Evolutionary conservation across 2,329 filamentous ascomycete species (phyloP).

Genomic region (Helminthosporium solani): DNA sequence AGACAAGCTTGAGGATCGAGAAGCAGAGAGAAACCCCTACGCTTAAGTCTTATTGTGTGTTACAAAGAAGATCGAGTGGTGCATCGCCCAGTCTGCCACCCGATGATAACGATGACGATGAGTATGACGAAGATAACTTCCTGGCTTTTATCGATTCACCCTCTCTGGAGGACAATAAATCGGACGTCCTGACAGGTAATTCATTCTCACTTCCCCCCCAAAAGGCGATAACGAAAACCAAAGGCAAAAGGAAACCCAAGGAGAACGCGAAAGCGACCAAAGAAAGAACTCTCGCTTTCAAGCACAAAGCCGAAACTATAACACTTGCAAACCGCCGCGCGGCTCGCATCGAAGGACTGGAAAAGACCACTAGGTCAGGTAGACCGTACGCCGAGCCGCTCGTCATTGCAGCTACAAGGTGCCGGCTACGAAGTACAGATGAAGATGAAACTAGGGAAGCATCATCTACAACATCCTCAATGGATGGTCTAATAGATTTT

Average conservation of each 20-base stretch:
- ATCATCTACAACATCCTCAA: neutral
- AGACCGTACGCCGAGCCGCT: conserved; percentile 8
- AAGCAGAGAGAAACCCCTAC: neutral
- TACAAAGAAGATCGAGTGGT: neutral
- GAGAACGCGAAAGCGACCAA: neutral
- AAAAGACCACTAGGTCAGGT: conserved; percentile 4
- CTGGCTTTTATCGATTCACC: neutral
- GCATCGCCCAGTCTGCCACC: neutral
- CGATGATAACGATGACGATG: neutral
- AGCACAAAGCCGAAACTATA: neutral
- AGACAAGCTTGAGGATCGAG: neutral
- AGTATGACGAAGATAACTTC: neutral
- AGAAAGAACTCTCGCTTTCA: conserved; percentile 4
- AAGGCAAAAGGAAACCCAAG: neutral
- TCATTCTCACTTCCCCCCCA: conserved; percentile 2
- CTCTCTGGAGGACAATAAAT: neutral
- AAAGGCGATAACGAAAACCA: neutral
- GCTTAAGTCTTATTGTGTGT: neutral
- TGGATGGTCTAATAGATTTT: neutral
- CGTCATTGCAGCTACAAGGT: conserved; percentile 8
- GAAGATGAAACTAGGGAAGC: neutral
- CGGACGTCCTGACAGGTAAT: conserved; percentile 3
- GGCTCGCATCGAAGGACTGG: neutral
- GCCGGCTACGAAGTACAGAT: neutral
- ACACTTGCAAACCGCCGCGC: neutral